A percentile compares a stretch with the other conserved stretches of the same genome.
These are phyloP conservation scores for Waltergamsia citrina DNA, from an alignment of 2,329 filamentous ascomycete species.

Conservation along the genomic window DNA sequence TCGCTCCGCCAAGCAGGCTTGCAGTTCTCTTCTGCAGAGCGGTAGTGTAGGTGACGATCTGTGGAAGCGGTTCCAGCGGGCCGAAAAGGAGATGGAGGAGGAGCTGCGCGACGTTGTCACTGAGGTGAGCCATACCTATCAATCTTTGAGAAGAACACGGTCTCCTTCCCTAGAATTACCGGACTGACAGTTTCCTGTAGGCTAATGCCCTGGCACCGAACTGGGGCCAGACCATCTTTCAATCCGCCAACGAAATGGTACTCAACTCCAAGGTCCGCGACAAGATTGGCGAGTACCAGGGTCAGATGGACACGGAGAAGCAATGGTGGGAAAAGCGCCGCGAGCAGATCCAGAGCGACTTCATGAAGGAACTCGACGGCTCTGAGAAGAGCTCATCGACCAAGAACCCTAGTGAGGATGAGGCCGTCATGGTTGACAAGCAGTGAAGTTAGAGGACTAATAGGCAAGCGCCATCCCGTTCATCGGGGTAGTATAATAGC, in stretches of 20 bases:
- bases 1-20: constrained; percentile 78
- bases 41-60: constrained; percentile 94
- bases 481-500: too few relatives aligned
- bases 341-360: constrained; percentile 61
- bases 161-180: not conserved
- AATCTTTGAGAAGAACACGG: not conserved
- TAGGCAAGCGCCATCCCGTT: too few relatives aligned
- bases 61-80: constrained; percentile 83
- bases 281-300: constrained; percentile 65
- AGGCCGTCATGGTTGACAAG: constrained; percentile 64
- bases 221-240: constrained; percentile 95
- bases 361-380: constrained; percentile 77
- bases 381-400: constrained; percentile 39
- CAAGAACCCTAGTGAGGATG: constrained; percentile 16
- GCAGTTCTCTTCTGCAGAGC: constrained; percentile 72
- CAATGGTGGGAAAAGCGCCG: constrained; percentile 88
- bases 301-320: constrained; percentile 63
- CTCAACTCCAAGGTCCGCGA: constrained; percentile 72
- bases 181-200: constrained; percentile 30
- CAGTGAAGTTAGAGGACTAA: too few relatives aligned
- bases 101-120: constrained; percentile 89
- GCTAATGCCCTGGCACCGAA: constrained; percentile 81
- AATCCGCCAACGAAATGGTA: constrained; percentile 92
- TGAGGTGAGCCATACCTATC: constrained; percentile 52
- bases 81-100: constrained; percentile 96